These are phyloP conservation scores for Colletotrichum echinochloae DNA, from an alignment of 2,329 filamentous ascomycete species.

Conservation along the genomic window DNA sequence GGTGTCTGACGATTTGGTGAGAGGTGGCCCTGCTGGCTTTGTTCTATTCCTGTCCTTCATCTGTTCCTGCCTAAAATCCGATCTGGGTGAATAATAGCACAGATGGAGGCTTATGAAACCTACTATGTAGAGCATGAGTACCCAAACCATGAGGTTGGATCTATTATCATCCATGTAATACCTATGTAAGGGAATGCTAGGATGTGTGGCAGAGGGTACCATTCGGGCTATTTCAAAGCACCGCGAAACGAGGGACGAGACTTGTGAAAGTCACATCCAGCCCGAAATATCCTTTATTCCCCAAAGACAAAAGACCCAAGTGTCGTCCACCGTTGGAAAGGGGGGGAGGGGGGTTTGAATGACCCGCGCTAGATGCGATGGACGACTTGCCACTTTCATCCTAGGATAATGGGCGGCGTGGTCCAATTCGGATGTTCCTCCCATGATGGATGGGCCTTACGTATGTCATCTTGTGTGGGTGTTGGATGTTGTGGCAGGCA, in stretches of 20 bases:
- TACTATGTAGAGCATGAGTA: constrained; percentile 30
- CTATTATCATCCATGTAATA: too few relatives aligned
- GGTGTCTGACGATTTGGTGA: constrained; percentile 11
- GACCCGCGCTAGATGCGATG: constrained; percentile 24
- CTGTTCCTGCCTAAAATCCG: constrained; percentile 26
- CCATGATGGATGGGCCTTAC: constrained; percentile 28
- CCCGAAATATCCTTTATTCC: constrained; percentile 6
- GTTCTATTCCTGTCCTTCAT: constrained; percentile 25
- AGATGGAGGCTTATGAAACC: constrained; percentile 27
- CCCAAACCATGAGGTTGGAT: constrained; percentile 25
- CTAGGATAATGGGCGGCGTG: constrained; percentile 12
- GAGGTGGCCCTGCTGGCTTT: constrained; percentile 1
- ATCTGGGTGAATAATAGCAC: neutral
- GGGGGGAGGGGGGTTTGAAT: constrained; percentile 26
- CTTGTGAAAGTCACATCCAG: constrained; percentile 22
- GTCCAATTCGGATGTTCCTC: constrained; percentile 30
- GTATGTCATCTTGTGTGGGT: constrained; percentile 34
- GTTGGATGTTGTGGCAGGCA: constrained; percentile 35
- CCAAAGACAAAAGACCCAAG: constrained; percentile 9
- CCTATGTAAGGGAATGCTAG: constrained; percentile 20
- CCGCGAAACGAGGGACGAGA: constrained; percentile 36
- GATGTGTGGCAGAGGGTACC: constrained; percentile 29
- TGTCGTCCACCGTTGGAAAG: neutral
- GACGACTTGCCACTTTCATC: constrained; percentile 28
- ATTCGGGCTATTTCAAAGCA: constrained; percentile 19